phyloP scores from a whole-genome alignment of 371 early-diverging fungal species.

The Fennellomyces sp. region DNA sequence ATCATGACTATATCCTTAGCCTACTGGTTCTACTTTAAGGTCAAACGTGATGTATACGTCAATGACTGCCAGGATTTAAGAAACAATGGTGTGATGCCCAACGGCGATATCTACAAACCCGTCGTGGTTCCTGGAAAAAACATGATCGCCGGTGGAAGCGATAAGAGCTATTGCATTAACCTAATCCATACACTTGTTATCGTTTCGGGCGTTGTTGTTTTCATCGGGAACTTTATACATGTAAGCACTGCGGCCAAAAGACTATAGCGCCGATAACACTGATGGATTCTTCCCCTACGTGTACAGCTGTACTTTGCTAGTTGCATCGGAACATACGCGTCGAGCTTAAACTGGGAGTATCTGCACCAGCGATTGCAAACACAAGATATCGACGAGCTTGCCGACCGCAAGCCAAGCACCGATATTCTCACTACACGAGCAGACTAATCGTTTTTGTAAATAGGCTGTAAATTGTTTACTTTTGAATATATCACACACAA shows the following conservation, averaged over 20 bases:
- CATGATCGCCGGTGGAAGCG: slow-evolving; percentile 36
- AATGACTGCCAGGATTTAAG: slow-evolving; percentile 35
- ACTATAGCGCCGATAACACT: too few relatives aligned
- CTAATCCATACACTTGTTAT: slow-evolving; percentile 25
- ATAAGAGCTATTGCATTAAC: slow-evolving; percentile 32
- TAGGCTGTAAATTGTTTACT: too few relatives aligned
- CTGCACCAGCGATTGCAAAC: slow-evolving; percentile 14
- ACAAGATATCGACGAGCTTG: slow-evolving; percentile 12
- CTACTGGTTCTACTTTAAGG: slow-evolving; percentile 38
- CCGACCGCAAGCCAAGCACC: background rate
- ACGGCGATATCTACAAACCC: slow-evolving; percentile 18
- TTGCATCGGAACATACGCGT: slow-evolving; percentile 17
- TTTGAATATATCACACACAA: too few relatives aligned
- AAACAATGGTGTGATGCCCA: slow-evolving; percentile 19
- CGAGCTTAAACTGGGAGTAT: slow-evolving; percentile 18
- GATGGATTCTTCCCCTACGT: background rate
- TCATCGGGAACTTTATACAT: slow-evolving; percentile 37
- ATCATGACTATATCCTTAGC: slow-evolving; percentile 30
- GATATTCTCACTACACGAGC: background rate
- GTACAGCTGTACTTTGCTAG: slow-evolving; percentile 19
- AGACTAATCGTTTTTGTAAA: background rate
- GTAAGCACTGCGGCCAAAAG: too few relatives aligned
- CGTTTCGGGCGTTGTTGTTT: slow-evolving; percentile 29
- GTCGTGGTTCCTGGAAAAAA: slow-evolving; percentile 29
- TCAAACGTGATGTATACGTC: slow-evolving; percentile 31